Conservation (phyloP, 2,329 filamentous ascomycete genomes). For the Colletotrichum sojae region DNA sequence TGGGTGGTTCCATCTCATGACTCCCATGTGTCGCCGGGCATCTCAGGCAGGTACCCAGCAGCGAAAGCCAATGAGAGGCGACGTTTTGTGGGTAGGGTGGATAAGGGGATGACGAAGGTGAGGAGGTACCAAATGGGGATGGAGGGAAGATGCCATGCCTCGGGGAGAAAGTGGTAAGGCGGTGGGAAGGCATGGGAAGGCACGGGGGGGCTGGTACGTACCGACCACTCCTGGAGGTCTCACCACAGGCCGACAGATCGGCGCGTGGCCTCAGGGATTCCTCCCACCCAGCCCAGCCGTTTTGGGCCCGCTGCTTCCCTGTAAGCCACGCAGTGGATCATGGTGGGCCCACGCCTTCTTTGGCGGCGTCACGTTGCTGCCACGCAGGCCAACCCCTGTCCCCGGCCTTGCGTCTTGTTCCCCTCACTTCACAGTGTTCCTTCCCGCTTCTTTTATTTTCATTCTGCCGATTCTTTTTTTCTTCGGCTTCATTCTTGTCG, state of each 20-base stretch:
- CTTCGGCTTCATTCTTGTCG: not conserved
- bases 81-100: not conserved
- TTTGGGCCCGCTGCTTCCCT: constrained; percentile 41
- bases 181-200: constrained; percentile 18
- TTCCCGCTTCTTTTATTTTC: constrained; percentile 10
- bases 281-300: constrained; percentile 34
- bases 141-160: constrained; percentile 29
- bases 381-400: constrained; percentile 35
- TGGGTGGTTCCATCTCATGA: constrained; percentile 32
- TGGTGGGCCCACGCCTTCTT: constrained; percentile 14
- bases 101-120: not conserved
- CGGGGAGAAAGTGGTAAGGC: constrained; percentile 24
- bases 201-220: constrained; percentile 16
- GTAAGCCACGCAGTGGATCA: constrained; percentile 41
- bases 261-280: constrained; percentile 43
- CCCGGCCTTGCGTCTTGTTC: not conserved
- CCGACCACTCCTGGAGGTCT: constrained; percentile 27
- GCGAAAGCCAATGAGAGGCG: not conserved
- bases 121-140: constrained; percentile 8
- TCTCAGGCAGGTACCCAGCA: constrained; percentile 32
- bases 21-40: constrained; percentile 31
- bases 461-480: not conserved
- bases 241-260: constrained; percentile 39
- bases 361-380: constrained; percentile 41
- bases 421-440: constrained; percentile 29